Conservation (phyloP, 768 basidiomycete species). For the Hericium alpestre region DNA sequence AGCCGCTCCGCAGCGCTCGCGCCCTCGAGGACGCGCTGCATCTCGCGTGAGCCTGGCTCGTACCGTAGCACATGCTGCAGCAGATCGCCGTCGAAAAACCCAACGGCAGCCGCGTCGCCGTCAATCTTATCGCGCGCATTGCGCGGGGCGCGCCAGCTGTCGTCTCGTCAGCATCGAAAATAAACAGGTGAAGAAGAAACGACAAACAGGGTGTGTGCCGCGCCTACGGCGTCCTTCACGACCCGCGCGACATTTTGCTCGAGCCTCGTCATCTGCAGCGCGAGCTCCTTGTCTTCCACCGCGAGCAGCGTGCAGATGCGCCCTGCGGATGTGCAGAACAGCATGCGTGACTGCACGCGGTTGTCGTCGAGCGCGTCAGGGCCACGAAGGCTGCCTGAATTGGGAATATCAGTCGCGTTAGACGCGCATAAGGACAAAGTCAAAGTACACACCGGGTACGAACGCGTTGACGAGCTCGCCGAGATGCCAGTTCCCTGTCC, state of each 20-base stretch:
- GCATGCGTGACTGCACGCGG: conserved; percentile 41
- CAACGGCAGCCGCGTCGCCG: conserved; percentile 43
- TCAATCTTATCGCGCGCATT: conserved; percentile 47
- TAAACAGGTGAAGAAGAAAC: too few species aligned
- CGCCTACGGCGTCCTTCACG: conserved; percentile 42
- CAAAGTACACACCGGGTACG: conserved; percentile 38
- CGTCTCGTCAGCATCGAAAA: background rate
- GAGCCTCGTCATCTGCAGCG: conserved; percentile 53
- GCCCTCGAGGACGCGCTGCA: background rate
- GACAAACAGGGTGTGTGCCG: conserved; percentile 39
- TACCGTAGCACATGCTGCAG: conserved; percentile 54
- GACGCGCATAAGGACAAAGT: background rate
- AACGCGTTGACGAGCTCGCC: conserved; percentile 76
- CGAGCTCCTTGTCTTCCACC: conserved; percentile 37
- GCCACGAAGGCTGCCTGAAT: conserved; percentile 44
- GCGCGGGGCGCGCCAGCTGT: conserved; percentile 64
- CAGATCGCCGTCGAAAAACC: conserved; percentile 86
- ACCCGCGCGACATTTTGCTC: conserved; percentile 63
- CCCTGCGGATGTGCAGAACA: conserved; percentile 74
- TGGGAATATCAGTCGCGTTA: background rate
- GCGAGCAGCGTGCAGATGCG: conserved; percentile 66
- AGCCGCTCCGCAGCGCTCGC: background rate
- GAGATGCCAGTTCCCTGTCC: conserved; percentile 60
- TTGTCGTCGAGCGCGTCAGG: conserved; percentile 31
- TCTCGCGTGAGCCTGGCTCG: conserved; percentile 26